Evolutionary conservation across 2,329 filamentous ascomycete genomes (phyloP), one percentile per base, ranked within the genome.

Genomic region (Xylaria sp.): DNA sequence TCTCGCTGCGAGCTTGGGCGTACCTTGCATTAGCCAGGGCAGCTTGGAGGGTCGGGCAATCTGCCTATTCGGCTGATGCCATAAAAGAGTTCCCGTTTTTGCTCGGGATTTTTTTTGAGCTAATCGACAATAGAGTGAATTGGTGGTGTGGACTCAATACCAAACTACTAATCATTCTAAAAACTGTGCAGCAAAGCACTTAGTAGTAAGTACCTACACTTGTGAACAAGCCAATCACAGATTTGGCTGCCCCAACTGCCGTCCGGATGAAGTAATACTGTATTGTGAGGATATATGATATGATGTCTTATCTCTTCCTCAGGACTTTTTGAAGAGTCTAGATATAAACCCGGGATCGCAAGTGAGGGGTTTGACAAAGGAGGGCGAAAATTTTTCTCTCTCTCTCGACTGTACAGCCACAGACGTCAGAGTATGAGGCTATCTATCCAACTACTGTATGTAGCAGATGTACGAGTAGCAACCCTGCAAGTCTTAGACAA

Each of bases 1-100:
- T 57, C 56, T 70, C 20, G 61, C 62, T 61, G 65, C 68, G 63
- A 62, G 70, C 62, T 61, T 61, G 66, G 50, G 59, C 63, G 71
- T 72, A 69, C 71, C 71, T 72, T 72, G 71, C 71, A 72, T 72
- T 69, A 72, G 71, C 55, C 44, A 55, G 37, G 25, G 25, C 60
- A 51, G 25, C 46, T 56, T 59, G 66, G 58, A 69, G 68, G 70
- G 68, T 67, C 68, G 66, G 65, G 63, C 63, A 69, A 54, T 37
- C 3, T 65, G 60, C 65, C 63, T 65, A 72, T 69, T 70, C 65
- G 68, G 68, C 54, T 37, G 52, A n/a, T 66, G 51, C 54, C 39
- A n/a, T 54, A 39, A 61, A 41, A 68, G 56, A 60, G 39, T 20
- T 51, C 46, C 15, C 15, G 25, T 62, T 37, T 58, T 44, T n/a